A percentile compares a stretch with the other conserved stretches of the same genome.
Evolutionary conservation across 495 filamentous ascomycete genomes (phyloP).

Genomic region (Aspergillus leporis): DNA sequence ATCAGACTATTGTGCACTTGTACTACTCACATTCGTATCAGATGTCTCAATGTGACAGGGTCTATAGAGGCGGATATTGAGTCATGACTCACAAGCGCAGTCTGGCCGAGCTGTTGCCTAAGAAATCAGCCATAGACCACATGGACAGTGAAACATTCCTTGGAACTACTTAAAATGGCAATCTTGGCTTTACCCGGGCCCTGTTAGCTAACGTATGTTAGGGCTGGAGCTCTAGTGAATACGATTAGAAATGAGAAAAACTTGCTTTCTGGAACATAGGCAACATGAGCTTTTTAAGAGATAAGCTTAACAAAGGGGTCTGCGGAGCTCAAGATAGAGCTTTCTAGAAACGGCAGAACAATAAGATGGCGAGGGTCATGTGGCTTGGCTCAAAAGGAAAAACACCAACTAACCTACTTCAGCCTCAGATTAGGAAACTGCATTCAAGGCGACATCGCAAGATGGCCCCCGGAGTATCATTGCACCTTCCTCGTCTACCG

Average conservation of each 20-base stretch:
- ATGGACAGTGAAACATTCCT: not conserved
- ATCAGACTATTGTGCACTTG: not conserved
- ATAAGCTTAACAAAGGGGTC: no score
- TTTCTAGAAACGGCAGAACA: no score
- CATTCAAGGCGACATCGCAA: not conserved
- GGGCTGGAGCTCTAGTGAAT: no score
- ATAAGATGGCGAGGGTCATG: no score
- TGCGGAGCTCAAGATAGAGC: no score
- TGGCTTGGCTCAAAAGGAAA: no score
- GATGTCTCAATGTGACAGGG: not conserved
- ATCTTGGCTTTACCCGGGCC: not conserved
- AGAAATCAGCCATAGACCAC: not conserved
- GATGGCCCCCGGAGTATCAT: not conserved
- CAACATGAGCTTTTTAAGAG: no score
- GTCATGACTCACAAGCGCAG: slow-evolving; percentile 6
- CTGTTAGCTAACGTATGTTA: no score
- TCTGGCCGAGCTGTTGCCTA: not conserved
- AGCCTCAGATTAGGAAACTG: not conserved
- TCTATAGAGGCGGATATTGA: not conserved
- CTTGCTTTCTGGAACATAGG: no score
- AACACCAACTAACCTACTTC: no score
- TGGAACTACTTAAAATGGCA: not conserved
- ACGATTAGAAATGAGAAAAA: no score
- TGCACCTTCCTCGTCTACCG: not conserved
- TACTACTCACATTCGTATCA: not conserved